phyloP scores from a whole-genome alignment of 2,329 filamentous ascomycete species.

The Cytospora piceicola region DNA sequence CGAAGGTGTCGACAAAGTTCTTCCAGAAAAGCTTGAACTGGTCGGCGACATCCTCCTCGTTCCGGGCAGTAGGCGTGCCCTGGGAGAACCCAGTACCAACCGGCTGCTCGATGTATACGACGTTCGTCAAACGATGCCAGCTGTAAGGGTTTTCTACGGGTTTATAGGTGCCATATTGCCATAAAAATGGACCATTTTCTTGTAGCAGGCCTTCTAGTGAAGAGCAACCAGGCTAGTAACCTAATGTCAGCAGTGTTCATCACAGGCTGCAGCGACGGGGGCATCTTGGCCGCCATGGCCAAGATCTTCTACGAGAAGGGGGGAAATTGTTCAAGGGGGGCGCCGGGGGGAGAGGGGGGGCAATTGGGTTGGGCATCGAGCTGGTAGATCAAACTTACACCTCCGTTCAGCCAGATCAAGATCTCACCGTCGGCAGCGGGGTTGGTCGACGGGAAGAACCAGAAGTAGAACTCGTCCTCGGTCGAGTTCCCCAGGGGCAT shows the following conservation, averaged over 20 bases:
- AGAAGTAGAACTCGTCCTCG: constrained; percentile 62
- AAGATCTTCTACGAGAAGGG: too few species aligned
- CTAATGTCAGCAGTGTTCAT: neutral
- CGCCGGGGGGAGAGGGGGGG: neutral
- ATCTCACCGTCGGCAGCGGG: constrained; percentile 58
- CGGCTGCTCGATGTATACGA: constrained; percentile 76
- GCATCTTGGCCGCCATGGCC: too few species aligned
- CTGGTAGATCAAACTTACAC: constrained; percentile 39
- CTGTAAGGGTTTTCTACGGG: constrained; percentile 70
- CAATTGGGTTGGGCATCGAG: neutral
- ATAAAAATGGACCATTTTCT: constrained; percentile 76
- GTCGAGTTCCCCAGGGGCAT: constrained; percentile 58
- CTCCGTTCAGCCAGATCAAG: constrained; percentile 65
- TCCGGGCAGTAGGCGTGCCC: constrained; percentile 65
- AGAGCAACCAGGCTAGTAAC: constrained; percentile 58
- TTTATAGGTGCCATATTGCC: constrained; percentile 70
- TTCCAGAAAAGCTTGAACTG: constrained; percentile 80
- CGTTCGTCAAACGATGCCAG: constrained; percentile 78
- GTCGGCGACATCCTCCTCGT: constrained; percentile 68
- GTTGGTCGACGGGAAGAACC: constrained; percentile 66
- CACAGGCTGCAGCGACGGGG: too few species aligned
- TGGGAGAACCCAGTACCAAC: constrained; percentile 70
- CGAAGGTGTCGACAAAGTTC: constrained; percentile 75
- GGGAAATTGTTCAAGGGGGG: too few species aligned
- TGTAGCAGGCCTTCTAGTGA: constrained; percentile 72